Evolutionary conservation across 2,329 filamentous ascomycete genomes (phyloP).

Genomic region (Cladophialophora bantiana): DNA sequence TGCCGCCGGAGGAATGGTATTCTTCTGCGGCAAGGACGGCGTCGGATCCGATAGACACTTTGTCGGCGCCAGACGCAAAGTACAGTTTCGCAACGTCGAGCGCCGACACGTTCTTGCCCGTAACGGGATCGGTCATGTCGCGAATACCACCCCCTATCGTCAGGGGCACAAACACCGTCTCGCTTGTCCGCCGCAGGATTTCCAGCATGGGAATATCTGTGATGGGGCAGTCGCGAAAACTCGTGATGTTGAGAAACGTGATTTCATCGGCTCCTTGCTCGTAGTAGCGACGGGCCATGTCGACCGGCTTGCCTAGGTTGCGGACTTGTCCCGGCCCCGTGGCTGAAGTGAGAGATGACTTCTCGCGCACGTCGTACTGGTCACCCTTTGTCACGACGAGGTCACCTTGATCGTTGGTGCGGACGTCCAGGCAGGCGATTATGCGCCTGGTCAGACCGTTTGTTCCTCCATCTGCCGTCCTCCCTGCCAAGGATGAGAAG

Average conservation of each 20-base stretch:
- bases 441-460: conserved; percentile 89
- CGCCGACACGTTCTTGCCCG: conserved; percentile 84
- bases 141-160: conserved; percentile 96
- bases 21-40: conserved; percentile 92
- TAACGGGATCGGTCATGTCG: conserved; percentile 81
- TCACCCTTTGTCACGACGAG: conserved; percentile 98
- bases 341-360: conserved; percentile 62
- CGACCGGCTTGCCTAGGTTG: conserved; percentile 95
- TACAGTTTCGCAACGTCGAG: conserved; percentile 95
- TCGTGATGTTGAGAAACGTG: conserved; percentile 98
- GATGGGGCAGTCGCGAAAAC: conserved; percentile 92
- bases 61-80: conserved; percentile 96
- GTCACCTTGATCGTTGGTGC: conserved; percentile 91
- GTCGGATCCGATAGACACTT: conserved; percentile 95
- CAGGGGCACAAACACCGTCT: conserved; percentile 93
- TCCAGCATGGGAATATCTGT: conserved; percentile 96
- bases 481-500: background rate
- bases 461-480: conserved; percentile 13
- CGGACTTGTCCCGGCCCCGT: conserved; percentile 64
- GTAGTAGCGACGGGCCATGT: conserved; percentile 93
- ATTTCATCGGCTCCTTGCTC: conserved; percentile 96
- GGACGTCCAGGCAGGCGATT: conserved; percentile 95
- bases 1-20: conserved; percentile 75
- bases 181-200: conserved; percentile 81
- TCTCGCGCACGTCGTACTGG: conserved; percentile 97